phyloP scores from a whole-genome alignment of 768 basidiomycete species.

The Tephrocybe rancida region DNA sequence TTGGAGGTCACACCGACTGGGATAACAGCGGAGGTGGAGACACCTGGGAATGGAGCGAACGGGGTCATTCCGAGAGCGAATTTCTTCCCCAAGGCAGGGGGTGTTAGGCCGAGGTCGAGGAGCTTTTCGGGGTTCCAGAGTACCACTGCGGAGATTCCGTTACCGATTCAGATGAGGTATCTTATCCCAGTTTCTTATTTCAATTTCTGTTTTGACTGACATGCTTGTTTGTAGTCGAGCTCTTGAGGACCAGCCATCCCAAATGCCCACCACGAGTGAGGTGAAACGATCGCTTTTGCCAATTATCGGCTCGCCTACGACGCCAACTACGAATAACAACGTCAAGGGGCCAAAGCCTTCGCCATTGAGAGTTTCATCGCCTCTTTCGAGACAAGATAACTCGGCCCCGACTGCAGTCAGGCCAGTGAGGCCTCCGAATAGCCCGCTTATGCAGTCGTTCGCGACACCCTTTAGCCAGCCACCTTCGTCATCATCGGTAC shows the following conservation, averaged over 20 bases:
- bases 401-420: neutral
- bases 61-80: conserved; percentile 56
- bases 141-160: conserved; percentile 27
- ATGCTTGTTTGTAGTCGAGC: conserved; percentile 24
- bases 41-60: conserved; percentile 5
- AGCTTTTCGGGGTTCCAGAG: conserved; percentile 78
- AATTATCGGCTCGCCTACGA: conserved; percentile 11
- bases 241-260: conserved; percentile 20
- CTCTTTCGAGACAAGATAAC: conserved; percentile 4
- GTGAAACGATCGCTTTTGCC: conserved; percentile 26
- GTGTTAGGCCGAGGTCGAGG: conserved; percentile 64
- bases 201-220: conserved; percentile 1
- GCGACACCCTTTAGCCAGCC: conserved; percentile 6
- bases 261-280: conserved; percentile 22
- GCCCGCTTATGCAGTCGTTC: conserved; percentile 34
- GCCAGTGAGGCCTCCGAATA: conserved; percentile 33
- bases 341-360: conserved; percentile 18
- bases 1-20: conserved; percentile 5
- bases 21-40: conserved; percentile 2
- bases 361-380: conserved; percentile 18
- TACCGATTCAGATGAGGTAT: conserved; percentile 33
- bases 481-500: conserved; percentile 11
- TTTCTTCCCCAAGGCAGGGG: conserved; percentile 60
- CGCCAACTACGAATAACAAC: conserved; percentile 15
- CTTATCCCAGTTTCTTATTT: conserved; percentile 1